phyloP scores from a whole-genome alignment of 805 yeast genomes.

The Candida nonsorbophila region DNA sequence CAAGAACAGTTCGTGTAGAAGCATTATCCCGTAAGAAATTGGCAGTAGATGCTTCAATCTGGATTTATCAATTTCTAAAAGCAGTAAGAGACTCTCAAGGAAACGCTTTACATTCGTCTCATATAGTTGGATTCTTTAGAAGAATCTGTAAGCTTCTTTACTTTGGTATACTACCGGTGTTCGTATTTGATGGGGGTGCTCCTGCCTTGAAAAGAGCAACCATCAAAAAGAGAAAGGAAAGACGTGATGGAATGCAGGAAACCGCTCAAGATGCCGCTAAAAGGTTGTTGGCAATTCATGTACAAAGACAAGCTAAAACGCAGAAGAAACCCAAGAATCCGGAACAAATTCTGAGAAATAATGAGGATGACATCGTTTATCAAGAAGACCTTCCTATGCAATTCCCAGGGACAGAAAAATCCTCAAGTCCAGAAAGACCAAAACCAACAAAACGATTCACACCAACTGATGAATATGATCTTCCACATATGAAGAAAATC shows the following conservation, averaged over 20 bases:
- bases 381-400: constrained; percentile 14
- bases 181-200: constrained; percentile 95
- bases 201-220: constrained; percentile 79
- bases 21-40: constrained; percentile 69
- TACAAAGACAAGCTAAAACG: constrained; percentile 51
- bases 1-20: constrained; percentile 86
- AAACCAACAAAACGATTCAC: constrained; percentile 26
- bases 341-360: too few relatives aligned
- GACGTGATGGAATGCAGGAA: constrained; percentile 70
- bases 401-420: neutral
- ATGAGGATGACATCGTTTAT: constrained; percentile 10
- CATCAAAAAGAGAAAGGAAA: constrained; percentile 63
- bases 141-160: constrained; percentile 86
- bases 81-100: constrained; percentile 90
- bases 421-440: neutral
- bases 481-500: constrained; percentile 65
- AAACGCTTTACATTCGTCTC: constrained; percentile 69
- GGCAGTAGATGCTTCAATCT: constrained; percentile 97
- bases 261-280: constrained; percentile 73
- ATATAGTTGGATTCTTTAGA: constrained; percentile 91
- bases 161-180: constrained; percentile 83
- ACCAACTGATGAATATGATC: constrained; percentile 75
- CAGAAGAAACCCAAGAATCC: constrained; percentile 1
- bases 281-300: constrained; percentile 69
- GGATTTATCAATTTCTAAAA: constrained; percentile 95